Base-by-base conservation (phyloP, 257 asterid genomes). In the Solanum dulcamara region DNA sequence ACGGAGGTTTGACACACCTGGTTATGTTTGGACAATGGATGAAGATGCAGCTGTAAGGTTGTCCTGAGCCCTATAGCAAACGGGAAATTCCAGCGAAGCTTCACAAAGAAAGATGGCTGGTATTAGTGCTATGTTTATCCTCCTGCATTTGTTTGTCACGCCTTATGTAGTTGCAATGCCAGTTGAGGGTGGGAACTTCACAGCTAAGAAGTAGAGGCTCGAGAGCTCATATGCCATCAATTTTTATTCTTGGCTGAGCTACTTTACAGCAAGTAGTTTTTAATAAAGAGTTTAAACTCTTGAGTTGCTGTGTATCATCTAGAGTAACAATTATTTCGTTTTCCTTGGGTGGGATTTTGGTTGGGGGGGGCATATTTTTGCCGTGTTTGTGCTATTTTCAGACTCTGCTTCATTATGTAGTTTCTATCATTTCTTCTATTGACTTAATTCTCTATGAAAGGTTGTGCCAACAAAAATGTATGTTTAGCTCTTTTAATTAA, bases 1-100 rank as follows among this genome's bases (percentile, higher is more conserved):
- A 30, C 92, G 91, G 32, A 95, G 99, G 92, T 90, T 83, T 18
- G 99, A 97, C 91, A 91, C 89, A 96, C 99, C 99, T 9, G 91
- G 89, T 66, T 97, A 89, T 15, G 99, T 97, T 37, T 94, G 97
- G 97, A 95, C 92, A 10, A 91, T 91, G 93, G 92, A 90, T 14
- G 90, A 90, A 85, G 93, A 90, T n/a, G 83, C 90, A n/a, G 85
- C 87, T 6, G 35, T 85, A 85, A 88, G 91, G 72, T 85, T 83
- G 80, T 85, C 92, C 77, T 90, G 84, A 88, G 59, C 14, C 64
- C 1, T 18, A 6, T 1, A 24, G 33, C 22, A 24, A 67, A 30
- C n/a, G 17, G 74, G 9, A 64, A 72, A 38, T 71, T 30, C 59
- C 84, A 51, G 26, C n/a, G 6, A 77, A 70, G 30, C 53, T 32